A percentile compares a stretch with the other conserved stretches of the same genome.
phyloP scores from a whole-genome alignment of 345 rosid species.

The Excoecaria agallocha region DNA sequence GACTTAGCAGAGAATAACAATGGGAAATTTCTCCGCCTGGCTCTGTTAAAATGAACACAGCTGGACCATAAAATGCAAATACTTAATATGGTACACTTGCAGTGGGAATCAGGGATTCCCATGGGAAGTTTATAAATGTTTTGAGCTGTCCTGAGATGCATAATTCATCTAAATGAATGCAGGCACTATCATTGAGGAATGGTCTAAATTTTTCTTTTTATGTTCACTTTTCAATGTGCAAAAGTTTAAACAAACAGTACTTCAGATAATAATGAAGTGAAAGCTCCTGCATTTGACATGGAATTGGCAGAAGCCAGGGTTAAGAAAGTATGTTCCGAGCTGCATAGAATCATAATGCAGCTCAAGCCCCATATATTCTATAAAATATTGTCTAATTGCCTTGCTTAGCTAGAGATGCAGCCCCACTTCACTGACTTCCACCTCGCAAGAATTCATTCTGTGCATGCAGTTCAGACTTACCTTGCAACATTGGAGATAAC shows the following conservation, averaged over 20 bases:
- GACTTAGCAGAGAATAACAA: not conserved
- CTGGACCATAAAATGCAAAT: not conserved
- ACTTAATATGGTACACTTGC: not conserved
- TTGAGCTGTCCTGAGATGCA: not conserved
- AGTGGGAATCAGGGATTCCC: not conserved
- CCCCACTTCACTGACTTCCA: not conserved
- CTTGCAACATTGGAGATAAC: not conserved
- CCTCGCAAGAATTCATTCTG: too few relatives aligned
- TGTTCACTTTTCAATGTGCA: not conserved
- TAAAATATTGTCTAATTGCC: not conserved
- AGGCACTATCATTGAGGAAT: not conserved
- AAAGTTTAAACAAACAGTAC: not conserved
- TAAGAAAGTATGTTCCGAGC: not conserved
- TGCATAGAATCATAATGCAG: not conserved
- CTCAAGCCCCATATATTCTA: not conserved
- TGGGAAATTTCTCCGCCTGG: not conserved
- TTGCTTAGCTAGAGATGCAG: not conserved
- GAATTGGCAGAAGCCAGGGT: not conserved
- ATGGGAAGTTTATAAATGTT: not conserved
- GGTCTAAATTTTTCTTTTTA: not conserved
- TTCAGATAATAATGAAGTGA: not conserved
- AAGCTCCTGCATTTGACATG: not conserved
- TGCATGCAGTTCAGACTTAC: not conserved
- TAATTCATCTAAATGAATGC: not conserved
- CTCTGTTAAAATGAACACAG: not conserved